These are phyloP conservation scores for Erythrobasidium hasegawianum DNA, from an alignment of 1,284 basidiomycete species.

Conservation along the genomic window DNA sequence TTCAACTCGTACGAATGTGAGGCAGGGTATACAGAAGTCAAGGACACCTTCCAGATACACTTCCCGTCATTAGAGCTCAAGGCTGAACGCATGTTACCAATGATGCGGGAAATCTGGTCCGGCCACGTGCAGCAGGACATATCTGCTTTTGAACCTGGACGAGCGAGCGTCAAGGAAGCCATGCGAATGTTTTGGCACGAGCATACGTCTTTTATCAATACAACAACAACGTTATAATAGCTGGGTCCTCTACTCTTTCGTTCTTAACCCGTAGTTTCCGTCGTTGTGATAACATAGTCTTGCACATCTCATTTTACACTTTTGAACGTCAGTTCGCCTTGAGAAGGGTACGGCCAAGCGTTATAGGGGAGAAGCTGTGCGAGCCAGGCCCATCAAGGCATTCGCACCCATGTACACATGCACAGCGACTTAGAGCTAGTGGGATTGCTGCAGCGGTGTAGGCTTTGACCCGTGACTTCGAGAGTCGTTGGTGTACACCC, in stretches of 20 bases:
- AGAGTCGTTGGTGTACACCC: constrained; percentile 13
- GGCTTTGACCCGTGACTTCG: constrained; percentile 5
- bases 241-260: too few relatives aligned
- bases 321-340: too few relatives aligned
- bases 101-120: not conserved
- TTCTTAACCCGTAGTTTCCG: too few relatives aligned
- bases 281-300: too few relatives aligned
- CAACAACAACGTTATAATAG: too few relatives aligned
- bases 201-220: not conserved
- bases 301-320: too few relatives aligned
- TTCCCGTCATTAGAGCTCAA: not conserved
- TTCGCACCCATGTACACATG: constrained; percentile 24
- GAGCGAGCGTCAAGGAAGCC: not conserved
- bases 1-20: not conserved
- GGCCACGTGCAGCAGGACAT: not conserved
- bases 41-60: not conserved
- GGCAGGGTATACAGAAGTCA: not conserved
- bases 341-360: not conserved
- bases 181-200: not conserved
- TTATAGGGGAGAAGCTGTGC: not conserved
- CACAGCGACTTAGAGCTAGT: constrained; percentile 14
- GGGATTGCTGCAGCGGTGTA: not conserved
- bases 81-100: not conserved
- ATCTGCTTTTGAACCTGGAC: not conserved
- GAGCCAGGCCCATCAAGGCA: not conserved